Conservation (phyloP, 2,329 filamentous ascomycete species). For the Nakataea oryzae region DNA sequence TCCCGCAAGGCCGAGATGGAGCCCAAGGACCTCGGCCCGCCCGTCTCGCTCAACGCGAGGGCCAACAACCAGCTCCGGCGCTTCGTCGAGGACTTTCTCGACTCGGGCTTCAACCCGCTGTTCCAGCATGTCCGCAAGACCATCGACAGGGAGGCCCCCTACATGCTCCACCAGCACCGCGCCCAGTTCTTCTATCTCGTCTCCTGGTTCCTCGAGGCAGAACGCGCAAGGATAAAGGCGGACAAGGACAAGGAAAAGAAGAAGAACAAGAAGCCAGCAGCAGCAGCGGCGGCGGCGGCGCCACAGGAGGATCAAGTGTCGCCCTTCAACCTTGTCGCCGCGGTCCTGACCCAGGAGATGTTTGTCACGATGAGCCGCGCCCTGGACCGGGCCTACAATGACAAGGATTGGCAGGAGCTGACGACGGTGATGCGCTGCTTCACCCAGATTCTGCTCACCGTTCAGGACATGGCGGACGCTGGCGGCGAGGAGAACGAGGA, state of each 20-base stretch:
- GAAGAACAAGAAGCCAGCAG: constrained; percentile 14
- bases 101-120: constrained; percentile 88
- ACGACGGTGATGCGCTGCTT: constrained; percentile 88
- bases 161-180: constrained; percentile 65
- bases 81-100: constrained; percentile 89
- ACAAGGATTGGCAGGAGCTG: constrained; percentile 79
- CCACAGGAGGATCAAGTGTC: constrained; percentile 43
- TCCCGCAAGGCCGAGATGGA: constrained; percentile 51
- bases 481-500: constrained; percentile 88
- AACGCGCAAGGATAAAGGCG: constrained; percentile 58
- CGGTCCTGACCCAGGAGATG: constrained; percentile 87
- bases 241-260: constrained; percentile 46
- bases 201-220: constrained; percentile 85
- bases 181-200: constrained; percentile 88
- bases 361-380: constrained; percentile 80
- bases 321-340: constrained; percentile 78
- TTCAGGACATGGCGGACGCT: constrained; percentile 85
- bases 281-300: constrained; percentile 7
- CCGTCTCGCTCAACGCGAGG: constrained; percentile 56
- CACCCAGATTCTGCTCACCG: constrained; percentile 83
- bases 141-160: constrained; percentile 79
- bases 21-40: constrained; percentile 66
- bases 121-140: constrained; percentile 80
- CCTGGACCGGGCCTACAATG: constrained; percentile 69
- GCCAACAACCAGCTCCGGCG: constrained; percentile 67